Evolutionary conservation across 768 basidiomycete genomes (phyloP), one percentile per base, ranked within the genome.

Genomic region (Pleurotus eryngii): DNA sequence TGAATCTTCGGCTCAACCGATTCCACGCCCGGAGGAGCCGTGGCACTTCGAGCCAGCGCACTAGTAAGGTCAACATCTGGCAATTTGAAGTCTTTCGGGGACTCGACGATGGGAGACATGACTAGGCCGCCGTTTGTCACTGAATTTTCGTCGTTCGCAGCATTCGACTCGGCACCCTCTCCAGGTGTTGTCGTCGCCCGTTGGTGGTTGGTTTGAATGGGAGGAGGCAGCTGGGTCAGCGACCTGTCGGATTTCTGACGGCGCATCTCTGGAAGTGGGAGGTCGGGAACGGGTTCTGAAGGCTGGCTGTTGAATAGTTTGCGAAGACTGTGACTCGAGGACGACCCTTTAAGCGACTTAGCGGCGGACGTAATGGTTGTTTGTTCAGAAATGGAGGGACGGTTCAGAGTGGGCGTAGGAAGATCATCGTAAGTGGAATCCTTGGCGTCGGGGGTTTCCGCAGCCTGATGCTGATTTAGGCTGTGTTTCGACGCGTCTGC

Each of bases 31-130:
- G 53, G 53, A 17, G 20, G 37, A 37, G 43, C 46, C 7, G 42
- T 55, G 43, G 64, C 59, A 48, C 58, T 57, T 47, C 60, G 54
- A 38, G 49, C 55, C 18, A 60, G 47, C 37, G 55, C 51, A 11
- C 59, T 20, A 49, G 60, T 51, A 47, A 56, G 43, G 49, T 56
- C 17, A 57, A 67, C 70, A 12, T 74, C 73, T 43, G 72, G 64
- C 14, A 66, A 60, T 24, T 68, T 69, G 49, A 77, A 61, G 14
- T 67, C 70, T 2, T 74, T 77, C 5, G 82, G 81, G 15, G 79
- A 80, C 51, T 82, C 80, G 17, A 76, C 74, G 50, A 80, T 71
- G 30, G 74, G 65, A 2, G 70, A 60, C 60, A 67, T 64, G 60
- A 65, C 59, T 1, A 47, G 22, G 8, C 49, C 64, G 63, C 53